Conservation (phyloP, 2,329 filamentous ascomycete genomes). For the Westerdykella sp. region DNA sequence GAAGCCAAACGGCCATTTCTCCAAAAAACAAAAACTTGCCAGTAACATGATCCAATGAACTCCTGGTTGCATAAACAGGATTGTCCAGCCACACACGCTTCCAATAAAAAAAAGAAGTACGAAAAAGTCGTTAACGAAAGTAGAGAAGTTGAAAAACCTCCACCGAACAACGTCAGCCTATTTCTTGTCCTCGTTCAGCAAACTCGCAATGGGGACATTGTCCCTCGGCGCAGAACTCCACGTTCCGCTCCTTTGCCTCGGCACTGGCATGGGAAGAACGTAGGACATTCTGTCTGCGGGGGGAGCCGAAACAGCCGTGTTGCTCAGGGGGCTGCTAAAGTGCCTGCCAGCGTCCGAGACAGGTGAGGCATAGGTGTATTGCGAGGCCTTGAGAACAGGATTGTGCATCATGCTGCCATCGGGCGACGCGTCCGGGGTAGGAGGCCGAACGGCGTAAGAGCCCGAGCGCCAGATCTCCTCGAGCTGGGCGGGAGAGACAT, state of each 20-base stretch:
- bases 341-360: conserved; percentile 27
- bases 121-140: conserved; percentile 19
- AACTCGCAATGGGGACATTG: conserved; percentile 36
- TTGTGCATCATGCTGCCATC: conserved; percentile 34
- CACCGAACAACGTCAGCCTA: conserved; percentile 5
- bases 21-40: too few species aligned
- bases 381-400: conserved; percentile 28
- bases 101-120: not conserved
- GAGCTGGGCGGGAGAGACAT: conserved; percentile 55
- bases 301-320: conserved; percentile 26
- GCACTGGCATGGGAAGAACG: conserved; percentile 32
- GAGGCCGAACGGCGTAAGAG: conserved; percentile 28
- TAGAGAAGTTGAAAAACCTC: conserved; percentile 6
- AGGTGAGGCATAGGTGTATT: conserved; percentile 29
- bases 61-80: too few species aligned
- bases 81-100: too few species aligned
- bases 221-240: conserved; percentile 34
- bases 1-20: too few species aligned
- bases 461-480: conserved; percentile 60
- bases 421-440: conserved; percentile 36
- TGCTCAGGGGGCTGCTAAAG: conserved; percentile 27
- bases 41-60: too few species aligned
- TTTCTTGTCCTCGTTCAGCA: conserved; percentile 37
- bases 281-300: conserved; percentile 28
- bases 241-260: conserved; percentile 27